A percentile compares a stretch with the other conserved stretches of the same genome.
These are phyloP conservation scores for Nyctanthes arbortristis DNA, from an alignment of 257 asterid species.

Conservation along the genomic window DNA sequence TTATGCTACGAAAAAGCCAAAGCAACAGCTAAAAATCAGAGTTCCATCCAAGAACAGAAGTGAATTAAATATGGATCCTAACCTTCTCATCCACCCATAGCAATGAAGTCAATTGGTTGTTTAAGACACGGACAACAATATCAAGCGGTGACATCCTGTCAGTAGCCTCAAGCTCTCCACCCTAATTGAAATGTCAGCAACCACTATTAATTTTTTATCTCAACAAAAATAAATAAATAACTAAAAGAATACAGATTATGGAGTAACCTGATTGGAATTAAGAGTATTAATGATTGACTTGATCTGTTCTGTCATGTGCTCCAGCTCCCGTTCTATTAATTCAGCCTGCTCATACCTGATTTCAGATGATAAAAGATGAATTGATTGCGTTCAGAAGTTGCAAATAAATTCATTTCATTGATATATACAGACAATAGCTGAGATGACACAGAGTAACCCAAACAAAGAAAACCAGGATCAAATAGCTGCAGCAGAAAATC, in stretches of 20 bases:
- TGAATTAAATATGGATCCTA: conserved; percentile 18
- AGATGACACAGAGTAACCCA: not conserved
- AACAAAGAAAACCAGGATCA: not conserved
- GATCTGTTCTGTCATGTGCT: conserved; percentile 86
- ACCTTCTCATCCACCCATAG: conserved; percentile 98
- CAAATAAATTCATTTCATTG: not conserved
- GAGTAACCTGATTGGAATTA: conserved; percentile 71
- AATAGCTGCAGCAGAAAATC: not conserved
- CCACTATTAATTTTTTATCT: conserved; percentile 11
- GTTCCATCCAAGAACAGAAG: conserved; percentile 14
- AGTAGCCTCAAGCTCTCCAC: conserved; percentile 80
- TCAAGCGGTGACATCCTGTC: conserved; percentile 86
- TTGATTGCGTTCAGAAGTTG: not conserved
- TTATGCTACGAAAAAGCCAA: not conserved
- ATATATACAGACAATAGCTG: not conserved
- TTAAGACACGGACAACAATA: conserved; percentile 79
- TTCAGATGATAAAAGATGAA: conserved; percentile 14
- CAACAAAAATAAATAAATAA: not conserved
- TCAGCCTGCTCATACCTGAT: conserved; percentile 97
- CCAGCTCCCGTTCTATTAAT: conserved; percentile 73
- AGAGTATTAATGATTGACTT: conserved; percentile 72
- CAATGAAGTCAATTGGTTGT: conserved; percentile 91
- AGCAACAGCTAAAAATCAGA: not conserved
- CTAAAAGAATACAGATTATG: conserved; percentile 8
- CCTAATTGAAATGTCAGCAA: conserved; percentile 42